Evolutionary conservation across 2,329 filamentous ascomycete genomes (phyloP), one percentile per base, ranked within the genome.

Genomic region (Pseudofabraea citricarpa): DNA sequence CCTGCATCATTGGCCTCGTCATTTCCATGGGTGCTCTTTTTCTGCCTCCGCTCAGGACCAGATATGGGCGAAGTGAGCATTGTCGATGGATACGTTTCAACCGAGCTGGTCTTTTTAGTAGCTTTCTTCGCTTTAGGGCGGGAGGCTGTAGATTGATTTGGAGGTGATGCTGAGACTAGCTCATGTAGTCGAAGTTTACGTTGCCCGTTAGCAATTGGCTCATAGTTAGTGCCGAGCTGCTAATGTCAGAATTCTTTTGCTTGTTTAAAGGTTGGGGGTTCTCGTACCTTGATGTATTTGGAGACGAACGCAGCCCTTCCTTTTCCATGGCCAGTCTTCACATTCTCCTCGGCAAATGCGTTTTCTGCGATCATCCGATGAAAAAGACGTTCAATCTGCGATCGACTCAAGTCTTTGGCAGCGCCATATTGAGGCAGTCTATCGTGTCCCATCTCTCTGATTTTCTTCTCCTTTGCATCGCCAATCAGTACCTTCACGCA

Each of bases 401-500:
- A 79, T 56, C 85, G 81, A 45, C 85, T 82, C 53, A 95, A 67
- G 13, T 78, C 70, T 49, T 76, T 79, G 12, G 86, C 90, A 32
- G 75, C 73, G 12, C 88, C 89, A 61, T 81, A 82, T 45, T 82
- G 77, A 15, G 76, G 64, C 8, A 59, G 18, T 4, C 51, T 29
- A 5, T 57, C 46, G 38, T 57, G 51, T n/a, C 43, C 42, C 5
- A 79, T 56, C 27, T 77, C 70, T 27, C 81, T 78, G 4, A 68
- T 59, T 2, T 69, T 57, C 12, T 74, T 69, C 31, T 77, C 74
- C 32, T 78, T 69, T 44, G 77, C 77, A 12, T 31, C 27, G 45
- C 90, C 93, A 50, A 84, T 75, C 52, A 96, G 79, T 26, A 94
- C 75, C 56, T 96, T 90, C n/a, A 87, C 80, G 60, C 88, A 90